These are phyloP conservation scores for Fusarium succisae DNA, from an alignment of 2,329 filamentous ascomycete species.

Conservation along the genomic window DNA sequence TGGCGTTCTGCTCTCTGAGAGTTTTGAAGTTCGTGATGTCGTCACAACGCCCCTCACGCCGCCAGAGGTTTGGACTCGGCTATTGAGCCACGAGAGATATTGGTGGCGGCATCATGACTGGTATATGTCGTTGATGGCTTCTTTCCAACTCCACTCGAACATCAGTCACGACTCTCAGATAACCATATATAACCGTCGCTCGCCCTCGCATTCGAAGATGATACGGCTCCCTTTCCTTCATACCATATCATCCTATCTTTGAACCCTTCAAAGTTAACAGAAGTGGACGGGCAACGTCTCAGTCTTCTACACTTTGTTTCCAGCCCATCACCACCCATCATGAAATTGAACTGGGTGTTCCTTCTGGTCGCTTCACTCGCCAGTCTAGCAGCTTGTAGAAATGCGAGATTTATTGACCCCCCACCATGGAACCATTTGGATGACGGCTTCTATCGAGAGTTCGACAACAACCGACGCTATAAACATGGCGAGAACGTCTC, in stretches of 20 bases:
- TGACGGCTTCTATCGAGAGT: too few relatives aligned
- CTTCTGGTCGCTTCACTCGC: background rate
- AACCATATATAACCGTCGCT: background rate
- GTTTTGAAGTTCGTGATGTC: too few relatives aligned
- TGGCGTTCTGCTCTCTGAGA: background rate
- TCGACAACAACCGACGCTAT: too few relatives aligned
- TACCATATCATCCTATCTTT: too few relatives aligned
- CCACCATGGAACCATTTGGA: too few relatives aligned
- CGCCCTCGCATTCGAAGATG: background rate
- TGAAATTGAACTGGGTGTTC: background rate
- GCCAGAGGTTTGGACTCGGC: background rate
- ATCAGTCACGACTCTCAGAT: background rate
- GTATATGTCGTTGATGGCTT: accelerated
- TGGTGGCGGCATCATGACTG: background rate
- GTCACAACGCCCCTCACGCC: background rate
- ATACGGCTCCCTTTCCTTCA: accelerated
- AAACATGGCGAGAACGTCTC: too few relatives aligned
- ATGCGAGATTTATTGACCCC: too few relatives aligned
- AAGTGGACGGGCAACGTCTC: background rate
- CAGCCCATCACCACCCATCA: background rate
- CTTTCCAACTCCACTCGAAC: background rate
- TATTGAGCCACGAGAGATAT: background rate
- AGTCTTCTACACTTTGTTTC: background rate
- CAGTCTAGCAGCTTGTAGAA: background rate
- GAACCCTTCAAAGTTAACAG: background rate